Evolutionary conservation across 2,329 filamentous ascomycete species (phyloP), one percentile per base, ranked within the genome.

Genomic region (Chalaropsis thielavioides): DNA sequence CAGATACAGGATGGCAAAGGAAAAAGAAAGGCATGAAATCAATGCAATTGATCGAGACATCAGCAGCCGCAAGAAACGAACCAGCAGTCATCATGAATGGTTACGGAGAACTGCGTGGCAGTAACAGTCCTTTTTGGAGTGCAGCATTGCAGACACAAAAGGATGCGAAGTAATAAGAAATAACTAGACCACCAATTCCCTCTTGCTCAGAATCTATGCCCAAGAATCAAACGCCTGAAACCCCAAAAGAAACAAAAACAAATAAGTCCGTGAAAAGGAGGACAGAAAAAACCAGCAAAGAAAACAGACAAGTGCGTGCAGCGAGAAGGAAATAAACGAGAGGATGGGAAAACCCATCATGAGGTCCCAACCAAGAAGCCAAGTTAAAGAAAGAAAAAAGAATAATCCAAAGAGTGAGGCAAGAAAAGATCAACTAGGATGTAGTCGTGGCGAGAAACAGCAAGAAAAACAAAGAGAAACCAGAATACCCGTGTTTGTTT

Each of bases 141-240:
- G 54, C 17, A 31, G 51, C 17, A 8, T 15, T 31, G 51, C 27
- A 35, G 31, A 44, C 4, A 61, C 24, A 54, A 59, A 61, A 61
- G 2, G n/a, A 61, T 62, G 54, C n/a, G 31, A 66, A 63, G 54
- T n/a, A 59, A 59, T 35, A 64, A 41, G 31, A 58, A 59, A 44
- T 43, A 58, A 59, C 17, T 41, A 64, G 51, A 41, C 22, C 38
- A 59, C 62, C 51, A 22, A 58, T 46, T 58, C 54, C 54, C 22
- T 60, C 62, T 46, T 64, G 49, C 54, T 58, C 27, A 44, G 17
- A 64, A 54, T 64, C 62, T 64, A 64, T 64, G 40, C 41, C 62
- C n/a, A 63, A n/a, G 49, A 58, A 58, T 43, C 62, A 11, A 56
- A 63, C 35, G 44, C 38, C 43, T 43, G 35, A 61, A 24, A 40